These are phyloP conservation scores for Primulina tabacum DNA, from an alignment of 257 asterid genomes.

Conservation along the genomic window DNA sequence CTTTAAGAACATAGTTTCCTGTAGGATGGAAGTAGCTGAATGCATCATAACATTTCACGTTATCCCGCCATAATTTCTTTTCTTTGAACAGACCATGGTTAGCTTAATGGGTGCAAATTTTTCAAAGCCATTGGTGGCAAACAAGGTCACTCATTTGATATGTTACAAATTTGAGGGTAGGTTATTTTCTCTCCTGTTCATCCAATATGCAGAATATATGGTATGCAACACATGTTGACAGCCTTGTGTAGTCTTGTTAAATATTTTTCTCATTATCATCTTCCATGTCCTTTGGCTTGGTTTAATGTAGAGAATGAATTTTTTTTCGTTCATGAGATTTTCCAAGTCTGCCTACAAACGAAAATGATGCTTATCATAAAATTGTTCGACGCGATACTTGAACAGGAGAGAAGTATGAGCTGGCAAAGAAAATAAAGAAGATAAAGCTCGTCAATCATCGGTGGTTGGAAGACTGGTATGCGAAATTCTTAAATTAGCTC, in stretches of 20 bases:
- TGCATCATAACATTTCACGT: neutral
- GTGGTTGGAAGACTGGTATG: slow-evolving; percentile 93
- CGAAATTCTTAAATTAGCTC: slow-evolving; percentile 19
- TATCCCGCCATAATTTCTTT: slow-evolving; percentile 25
- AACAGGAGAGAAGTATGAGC: slow-evolving; percentile 83
- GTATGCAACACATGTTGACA: slow-evolving; percentile 9
- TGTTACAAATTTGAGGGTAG: slow-evolving; percentile 95
- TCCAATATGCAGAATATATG: neutral
- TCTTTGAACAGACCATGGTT: slow-evolving; percentile 68
- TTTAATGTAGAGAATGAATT: neutral
- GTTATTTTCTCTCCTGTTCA: slow-evolving; percentile 22
- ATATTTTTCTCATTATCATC: neutral
- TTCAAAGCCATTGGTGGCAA: slow-evolving; percentile 76
- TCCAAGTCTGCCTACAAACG: neutral
- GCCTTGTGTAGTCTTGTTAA: neutral
- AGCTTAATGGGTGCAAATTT: slow-evolving; percentile 87
- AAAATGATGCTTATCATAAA: neutral
- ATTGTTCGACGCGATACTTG: neutral
- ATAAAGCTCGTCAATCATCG: slow-evolving; percentile 84
- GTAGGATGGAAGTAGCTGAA: slow-evolving; percentile 1
- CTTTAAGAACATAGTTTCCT: neutral
- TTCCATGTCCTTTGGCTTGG: neutral
- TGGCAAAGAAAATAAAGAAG: slow-evolving; percentile 64
- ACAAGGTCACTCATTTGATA: slow-evolving; percentile 84
- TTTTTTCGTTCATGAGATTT: neutral